Percentiles rank a stretch among this genome's conserved stretches.
phyloP scores from a whole-genome alignment of 805 yeast species.

The Spathaspora arborariae region DNA sequence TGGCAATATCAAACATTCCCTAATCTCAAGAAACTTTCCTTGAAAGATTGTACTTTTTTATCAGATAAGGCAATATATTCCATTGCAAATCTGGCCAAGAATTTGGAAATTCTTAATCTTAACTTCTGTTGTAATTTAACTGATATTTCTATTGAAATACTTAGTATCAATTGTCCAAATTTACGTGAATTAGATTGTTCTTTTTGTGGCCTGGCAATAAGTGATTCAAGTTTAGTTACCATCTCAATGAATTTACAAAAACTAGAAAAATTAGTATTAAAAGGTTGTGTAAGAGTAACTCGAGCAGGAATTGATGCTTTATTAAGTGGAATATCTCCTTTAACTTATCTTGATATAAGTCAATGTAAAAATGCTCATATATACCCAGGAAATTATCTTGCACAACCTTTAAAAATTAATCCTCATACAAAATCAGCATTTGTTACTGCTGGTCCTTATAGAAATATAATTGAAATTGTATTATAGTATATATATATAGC shows the following conservation, averaged over 20 bases:
- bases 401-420: conserved; percentile 48
- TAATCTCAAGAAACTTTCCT: conserved; percentile 45
- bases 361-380: conserved; percentile 70
- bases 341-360: conserved; percentile 55
- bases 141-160: conserved; percentile 63
- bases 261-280: conserved; percentile 47
- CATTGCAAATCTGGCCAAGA: conserved; percentile 58
- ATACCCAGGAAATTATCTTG: conserved; percentile 58
- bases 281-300: conserved; percentile 75
- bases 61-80: conserved; percentile 62
- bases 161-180: conserved; percentile 62
- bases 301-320: conserved; percentile 72
- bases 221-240: conserved; percentile 63
- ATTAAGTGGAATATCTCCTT: conserved; percentile 50
- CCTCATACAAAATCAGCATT: conserved; percentile 55
- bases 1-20: conserved; percentile 62
- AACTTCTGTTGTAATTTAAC: conserved; percentile 75
- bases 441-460: conserved; percentile 51
- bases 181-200: conserved; percentile 54
- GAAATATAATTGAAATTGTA: conserved; percentile 55
- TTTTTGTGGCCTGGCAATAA: conserved; percentile 77
- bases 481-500: conserved; percentile 24
- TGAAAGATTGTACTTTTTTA: conserved; percentile 72
- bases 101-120: conserved; percentile 53
- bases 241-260: conserved; percentile 52